Evolutionary conservation across 352 stramenopile genomes (phyloP).

Genomic region (Phytophthora pinifolia): DNA sequence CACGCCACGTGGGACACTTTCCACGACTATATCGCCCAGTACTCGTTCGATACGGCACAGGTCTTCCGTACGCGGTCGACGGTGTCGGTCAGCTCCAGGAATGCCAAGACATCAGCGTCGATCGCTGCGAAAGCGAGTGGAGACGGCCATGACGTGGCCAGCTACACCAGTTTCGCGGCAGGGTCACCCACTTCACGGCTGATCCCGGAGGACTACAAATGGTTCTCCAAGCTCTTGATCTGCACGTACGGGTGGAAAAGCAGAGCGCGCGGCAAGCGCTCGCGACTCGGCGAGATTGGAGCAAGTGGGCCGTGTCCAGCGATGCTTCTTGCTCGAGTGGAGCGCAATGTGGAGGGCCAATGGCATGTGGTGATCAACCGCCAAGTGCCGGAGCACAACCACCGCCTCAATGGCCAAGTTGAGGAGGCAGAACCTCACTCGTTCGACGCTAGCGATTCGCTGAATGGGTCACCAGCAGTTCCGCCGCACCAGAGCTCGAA

Average conservation of each 20-base stretch:
- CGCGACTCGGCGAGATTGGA: constrained; percentile 10
- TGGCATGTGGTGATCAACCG: constrained; percentile 75
- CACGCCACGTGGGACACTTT: constrained; percentile 66
- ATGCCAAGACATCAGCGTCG: constrained; percentile 43
- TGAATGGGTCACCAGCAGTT: constrained; percentile 6
- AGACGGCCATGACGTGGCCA: constrained; percentile 28
- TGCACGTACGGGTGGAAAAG: constrained; percentile 78
- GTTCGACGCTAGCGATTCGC: constrained; percentile 3
- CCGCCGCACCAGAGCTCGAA: constrained; percentile 1
- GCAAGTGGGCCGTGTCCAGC: constrained; percentile 47
- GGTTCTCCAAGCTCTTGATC: constrained; percentile 80
- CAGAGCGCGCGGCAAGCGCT: constrained; percentile 47
- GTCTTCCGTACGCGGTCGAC: constrained; percentile 77
- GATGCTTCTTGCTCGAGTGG: constrained; percentile 66
- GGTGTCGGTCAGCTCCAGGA: constrained; percentile 57
- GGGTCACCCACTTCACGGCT: constrained; percentile 31
- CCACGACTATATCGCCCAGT: constrained; percentile 53
- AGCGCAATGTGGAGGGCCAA: constrained; percentile 59
- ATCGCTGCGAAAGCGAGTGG: constrained; percentile 22
- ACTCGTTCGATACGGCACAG: constrained; percentile 59
- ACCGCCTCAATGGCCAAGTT: constrained; percentile 30
- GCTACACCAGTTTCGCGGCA: constrained; percentile 36
- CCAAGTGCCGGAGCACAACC: constrained; percentile 67
- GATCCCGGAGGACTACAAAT: constrained; percentile 58
- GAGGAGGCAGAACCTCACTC: constrained; percentile 16